Percentiles rank a stretch among this genome's conserved stretches.
These are phyloP conservation scores for Conoideocrella luteorostrata DNA, from an alignment of 2,329 filamentous ascomycete genomes.

Conservation along the genomic window DNA sequence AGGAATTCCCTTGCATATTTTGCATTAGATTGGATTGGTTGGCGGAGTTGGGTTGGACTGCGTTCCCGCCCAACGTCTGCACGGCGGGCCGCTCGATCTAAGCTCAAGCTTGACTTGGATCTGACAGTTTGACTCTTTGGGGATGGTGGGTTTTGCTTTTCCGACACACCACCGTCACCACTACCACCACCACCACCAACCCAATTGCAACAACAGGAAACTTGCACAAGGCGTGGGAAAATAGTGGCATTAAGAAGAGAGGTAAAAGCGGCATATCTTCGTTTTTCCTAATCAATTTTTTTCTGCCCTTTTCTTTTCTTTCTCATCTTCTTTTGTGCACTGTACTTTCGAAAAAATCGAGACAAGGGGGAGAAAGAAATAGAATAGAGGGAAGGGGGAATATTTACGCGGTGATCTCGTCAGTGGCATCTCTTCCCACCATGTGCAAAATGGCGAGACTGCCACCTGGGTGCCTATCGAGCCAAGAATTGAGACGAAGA, in stretches of 20 bases:
- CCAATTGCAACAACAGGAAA: too few species aligned
- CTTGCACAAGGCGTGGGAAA: too few species aligned
- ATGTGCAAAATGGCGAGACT: slow-evolving; percentile 52
- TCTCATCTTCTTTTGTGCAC: not conserved
- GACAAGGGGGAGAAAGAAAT: not conserved
- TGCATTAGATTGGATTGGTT: slow-evolving; percentile 2
- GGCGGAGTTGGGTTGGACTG: not conserved
- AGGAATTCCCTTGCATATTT: not conserved
- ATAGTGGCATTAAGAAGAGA: too few species aligned
- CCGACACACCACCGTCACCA: not conserved
- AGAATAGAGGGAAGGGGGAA: slow-evolving; percentile 1
- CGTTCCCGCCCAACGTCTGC: not conserved
- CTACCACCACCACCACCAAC: too few species aligned
- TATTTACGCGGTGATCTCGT: slow-evolving; percentile 28
- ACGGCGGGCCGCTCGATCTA: slow-evolving; percentile 1
- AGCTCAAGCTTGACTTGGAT: too few species aligned
- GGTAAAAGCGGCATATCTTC: too few species aligned
- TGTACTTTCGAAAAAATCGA: too few species aligned
- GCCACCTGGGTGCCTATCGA: slow-evolving; percentile 53
- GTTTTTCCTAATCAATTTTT: not conserved
- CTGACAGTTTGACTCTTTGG: not conserved
- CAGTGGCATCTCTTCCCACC: slow-evolving; percentile 30
- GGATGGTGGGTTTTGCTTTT: slow-evolving; percentile 1
- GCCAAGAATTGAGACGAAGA: slow-evolving; percentile 51
- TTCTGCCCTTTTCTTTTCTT: not conserved